Evolutionary conservation across 805 yeast species (phyloP).

Genomic region (Tetrapisispora phaffii): DNA sequence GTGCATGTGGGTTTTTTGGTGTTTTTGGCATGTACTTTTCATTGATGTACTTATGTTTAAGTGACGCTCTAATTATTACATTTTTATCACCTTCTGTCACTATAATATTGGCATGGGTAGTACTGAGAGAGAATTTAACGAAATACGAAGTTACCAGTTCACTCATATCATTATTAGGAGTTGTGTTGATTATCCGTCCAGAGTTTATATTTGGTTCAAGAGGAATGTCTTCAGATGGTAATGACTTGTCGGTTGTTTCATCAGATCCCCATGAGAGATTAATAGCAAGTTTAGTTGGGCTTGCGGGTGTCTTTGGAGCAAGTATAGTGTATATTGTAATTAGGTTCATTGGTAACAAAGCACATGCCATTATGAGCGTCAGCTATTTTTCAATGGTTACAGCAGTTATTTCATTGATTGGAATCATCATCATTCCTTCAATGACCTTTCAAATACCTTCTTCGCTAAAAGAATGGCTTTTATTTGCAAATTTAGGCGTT

Average conservation of each 20-base stretch:
- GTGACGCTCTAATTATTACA: slow-evolving; percentile 72
- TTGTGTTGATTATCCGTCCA: slow-evolving; percentile 75
- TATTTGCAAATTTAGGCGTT: slow-evolving; percentile 53
- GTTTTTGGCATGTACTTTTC: slow-evolving; percentile 71
- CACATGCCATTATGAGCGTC: slow-evolving; percentile 72
- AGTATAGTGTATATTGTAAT: slow-evolving; percentile 57
- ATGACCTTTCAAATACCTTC: slow-evolving; percentile 51
- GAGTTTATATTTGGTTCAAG: slow-evolving; percentile 50
- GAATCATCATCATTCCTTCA: slow-evolving; percentile 48
- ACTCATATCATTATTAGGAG: slow-evolving; percentile 58
- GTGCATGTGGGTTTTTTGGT: slow-evolving; percentile 65
- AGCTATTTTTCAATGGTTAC: slow-evolving; percentile 60
- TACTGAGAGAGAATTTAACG: slow-evolving; percentile 57
- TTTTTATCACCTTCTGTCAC: slow-evolving; percentile 70
- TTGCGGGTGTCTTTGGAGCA: slow-evolving; percentile 60
- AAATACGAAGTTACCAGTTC: slow-evolving; percentile 59
- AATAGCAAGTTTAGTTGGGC: slow-evolving; percentile 49
- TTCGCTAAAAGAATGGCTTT: slow-evolving; percentile 54
- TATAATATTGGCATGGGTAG: slow-evolving; percentile 56
- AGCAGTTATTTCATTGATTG: slow-evolving; percentile 41
- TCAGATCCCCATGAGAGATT: slow-evolving; percentile 42
- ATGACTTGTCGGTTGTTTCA: neutral
- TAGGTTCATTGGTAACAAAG: slow-evolving; percentile 62
- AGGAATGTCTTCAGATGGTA: neutral
- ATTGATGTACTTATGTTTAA: slow-evolving; percentile 56